These are phyloP conservation scores for Setomelanomma holmii DNA, from an alignment of 2,329 filamentous ascomycete species.

Conservation along the genomic window DNA sequence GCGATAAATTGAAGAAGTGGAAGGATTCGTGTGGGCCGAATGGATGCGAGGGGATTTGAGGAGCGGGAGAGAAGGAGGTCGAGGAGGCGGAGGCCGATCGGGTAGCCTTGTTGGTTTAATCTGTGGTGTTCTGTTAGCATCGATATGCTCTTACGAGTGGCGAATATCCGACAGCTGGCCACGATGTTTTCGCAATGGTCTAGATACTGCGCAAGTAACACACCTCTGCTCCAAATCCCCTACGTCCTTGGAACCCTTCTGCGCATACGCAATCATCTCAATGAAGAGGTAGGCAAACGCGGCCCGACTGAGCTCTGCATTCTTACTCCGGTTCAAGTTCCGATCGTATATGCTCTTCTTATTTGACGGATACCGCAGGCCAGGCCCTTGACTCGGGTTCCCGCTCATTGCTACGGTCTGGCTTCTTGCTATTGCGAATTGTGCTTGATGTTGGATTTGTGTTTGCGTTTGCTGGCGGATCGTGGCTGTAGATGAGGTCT, in stretches of 20 bases:
- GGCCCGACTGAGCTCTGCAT: slow-evolving; percentile 86
- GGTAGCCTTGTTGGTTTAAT: slow-evolving; percentile 89
- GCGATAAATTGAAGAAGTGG: slow-evolving; percentile 95
- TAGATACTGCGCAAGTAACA: slow-evolving; percentile 20
- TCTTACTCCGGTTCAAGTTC: slow-evolving; percentile 87
- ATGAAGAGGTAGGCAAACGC: slow-evolving; percentile 96
- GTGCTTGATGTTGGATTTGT: slow-evolving; percentile 6
- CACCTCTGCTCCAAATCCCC: slow-evolving; percentile 92
- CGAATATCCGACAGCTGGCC: too few species aligned
- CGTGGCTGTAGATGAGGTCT: slow-evolving; percentile 10
- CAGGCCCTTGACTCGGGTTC: slow-evolving; percentile 43
- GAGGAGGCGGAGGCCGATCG: slow-evolving; percentile 90
- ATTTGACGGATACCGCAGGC: slow-evolving; percentile 86
- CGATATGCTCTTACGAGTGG: background rate
- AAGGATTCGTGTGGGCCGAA: slow-evolving; percentile 85
- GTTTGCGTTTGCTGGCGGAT: slow-evolving; percentile 11
- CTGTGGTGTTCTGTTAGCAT: slow-evolving; percentile 53
- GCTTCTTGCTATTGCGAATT: slow-evolving; percentile 10
- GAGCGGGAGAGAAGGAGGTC: slow-evolving; percentile 87
- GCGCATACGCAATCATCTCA: slow-evolving; percentile 96
- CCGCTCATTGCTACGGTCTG: slow-evolving; percentile 33
- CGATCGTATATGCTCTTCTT: slow-evolving; percentile 99
- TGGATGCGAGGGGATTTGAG: slow-evolving; percentile 50
- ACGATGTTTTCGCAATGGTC: too few species aligned
- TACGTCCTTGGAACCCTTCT: slow-evolving; percentile 87